Conservation (phyloP, 805 yeast genomes). For the Myxozyma neotropica region DNA sequence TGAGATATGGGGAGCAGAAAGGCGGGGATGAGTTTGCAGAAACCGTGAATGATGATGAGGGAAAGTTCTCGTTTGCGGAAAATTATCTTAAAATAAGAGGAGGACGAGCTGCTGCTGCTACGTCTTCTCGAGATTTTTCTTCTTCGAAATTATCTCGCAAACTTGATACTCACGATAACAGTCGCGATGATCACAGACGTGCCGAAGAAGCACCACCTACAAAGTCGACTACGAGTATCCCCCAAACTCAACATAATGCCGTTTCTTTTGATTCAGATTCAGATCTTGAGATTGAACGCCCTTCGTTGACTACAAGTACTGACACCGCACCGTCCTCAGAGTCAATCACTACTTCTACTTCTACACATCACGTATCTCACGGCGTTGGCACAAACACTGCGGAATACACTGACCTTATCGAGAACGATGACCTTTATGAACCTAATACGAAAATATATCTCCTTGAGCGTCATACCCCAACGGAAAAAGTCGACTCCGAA, state of each 20-base stretch:
- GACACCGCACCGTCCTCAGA: neutral
- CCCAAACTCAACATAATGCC: neutral
- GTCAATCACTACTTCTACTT: neutral
- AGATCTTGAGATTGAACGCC: constrained; percentile 17
- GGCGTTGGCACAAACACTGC: too few relatives aligned
- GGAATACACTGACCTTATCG: neutral
- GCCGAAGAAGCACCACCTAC: too few relatives aligned
- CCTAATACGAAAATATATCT: constrained; percentile 8
- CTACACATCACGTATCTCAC: too few relatives aligned
- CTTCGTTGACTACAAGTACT: neutral
- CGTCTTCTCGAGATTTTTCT: neutral
- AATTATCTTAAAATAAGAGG: neutral
- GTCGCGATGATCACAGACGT: too few relatives aligned
- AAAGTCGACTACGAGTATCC: too few relatives aligned
- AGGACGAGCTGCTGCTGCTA: neutral
- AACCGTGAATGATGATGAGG: neutral
- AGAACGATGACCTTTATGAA: constrained; percentile 8
- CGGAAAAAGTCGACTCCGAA: constrained; percentile 43
- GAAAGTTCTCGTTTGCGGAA: constrained; percentile 6
- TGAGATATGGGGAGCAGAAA: neutral
- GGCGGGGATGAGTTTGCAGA: neutral
- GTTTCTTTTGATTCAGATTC: constrained; percentile 11
- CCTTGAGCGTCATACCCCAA: constrained; percentile 49
- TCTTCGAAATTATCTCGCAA: neutral
- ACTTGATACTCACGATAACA: neutral